A percentile compares a stretch with the other conserved stretches of the same genome.
phyloP scores from a whole-genome alignment of 2,329 filamentous ascomycete genomes.

The Xylogone sp. region DNA sequence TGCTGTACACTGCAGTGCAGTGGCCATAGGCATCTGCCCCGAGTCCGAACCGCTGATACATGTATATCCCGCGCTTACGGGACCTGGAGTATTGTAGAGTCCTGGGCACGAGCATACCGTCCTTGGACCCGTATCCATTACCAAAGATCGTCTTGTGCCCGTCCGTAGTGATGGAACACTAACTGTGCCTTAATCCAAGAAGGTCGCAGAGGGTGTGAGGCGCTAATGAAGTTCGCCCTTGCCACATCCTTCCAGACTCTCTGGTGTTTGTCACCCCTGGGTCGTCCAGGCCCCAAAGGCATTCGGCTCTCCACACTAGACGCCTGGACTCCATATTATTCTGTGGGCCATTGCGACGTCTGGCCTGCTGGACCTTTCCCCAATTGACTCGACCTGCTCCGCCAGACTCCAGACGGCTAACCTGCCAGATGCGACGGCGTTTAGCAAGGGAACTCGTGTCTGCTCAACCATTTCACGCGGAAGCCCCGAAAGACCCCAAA shows the following conservation, averaged over 20 bases:
- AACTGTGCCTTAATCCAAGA: not conserved
- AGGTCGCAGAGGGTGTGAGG: not conserved
- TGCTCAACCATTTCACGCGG: not conserved
- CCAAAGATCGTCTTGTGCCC: not conserved
- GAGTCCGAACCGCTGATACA: too few relatives aligned
- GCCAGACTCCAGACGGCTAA: not conserved
- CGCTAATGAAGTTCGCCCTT: not conserved
- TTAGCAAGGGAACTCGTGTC: not conserved
- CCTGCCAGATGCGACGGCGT: not conserved
- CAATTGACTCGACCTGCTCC: not conserved
- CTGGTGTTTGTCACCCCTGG: not conserved
- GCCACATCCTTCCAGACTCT: not conserved
- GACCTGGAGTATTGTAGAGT: too few relatives aligned
- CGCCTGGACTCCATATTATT: not conserved
- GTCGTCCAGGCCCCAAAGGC: not conserved
- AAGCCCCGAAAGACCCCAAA: not conserved
- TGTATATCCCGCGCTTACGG: too few relatives aligned
- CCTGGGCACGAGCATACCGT: too few relatives aligned
- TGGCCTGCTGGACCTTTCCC: not conserved
- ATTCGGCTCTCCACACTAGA: not conserved
- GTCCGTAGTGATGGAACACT: not conserved
- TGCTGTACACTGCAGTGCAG: too few relatives aligned
- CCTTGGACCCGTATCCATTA: too few relatives aligned
- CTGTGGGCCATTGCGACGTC: not conserved
- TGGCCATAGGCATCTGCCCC: too few relatives aligned